Evolutionary conservation across 345 rosid genomes (phyloP), one percentile per base, ranked within the genome.

Genomic region (Lepidium africanum): DNA sequence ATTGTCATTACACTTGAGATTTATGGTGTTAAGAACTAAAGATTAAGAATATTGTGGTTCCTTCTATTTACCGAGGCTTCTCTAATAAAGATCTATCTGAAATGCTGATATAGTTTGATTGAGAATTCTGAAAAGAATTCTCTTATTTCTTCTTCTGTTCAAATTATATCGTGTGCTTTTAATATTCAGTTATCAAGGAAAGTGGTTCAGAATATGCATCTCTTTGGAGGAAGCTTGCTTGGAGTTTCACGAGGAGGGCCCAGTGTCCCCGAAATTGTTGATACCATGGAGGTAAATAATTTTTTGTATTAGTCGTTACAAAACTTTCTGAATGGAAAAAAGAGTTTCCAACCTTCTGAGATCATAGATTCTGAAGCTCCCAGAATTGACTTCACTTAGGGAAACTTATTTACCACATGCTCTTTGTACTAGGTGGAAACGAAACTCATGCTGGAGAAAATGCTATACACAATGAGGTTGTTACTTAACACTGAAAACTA

Each of bases 391-490:
- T 45, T 38, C 10, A 38, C 66, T 49, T 86, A 91, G 99, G 85
- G 84, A 79, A 91, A n/a, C n/a, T n/a, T n/a, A n/a, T n/a, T n/a
- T n/a, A n/a, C n/a, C n/a, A 94, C 90, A 94, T 94, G 99, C 92
- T 94, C 65, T 91, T 94, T 76, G 96, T 94, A 72, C 74, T 94
- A 16, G 99, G 99, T 45, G 96, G 99, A 59, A 91, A 94, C 47
- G 99, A 96, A 19, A 91, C 99, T 53, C 99, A 94, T 78, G 99
- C 99, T 56, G 97, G 99, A 3, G 99, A 97, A 30, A 80, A 94
- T 46, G 96, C 99, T 27, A 94, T 94, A 59, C 97, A 94, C 37
- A n/a, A 87, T 72, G 97, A 94, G 99, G 99, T 94, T 37, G 37
- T 49, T 49, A 47, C 66, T 54, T 32, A 10, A 47, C 16, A 32